Percentiles rank a stretch among this genome's conserved stretches.
These are phyloP conservation scores for Solanum pinnatisectum DNA, from an alignment of 257 asterid species.

Conservation along the genomic window DNA sequence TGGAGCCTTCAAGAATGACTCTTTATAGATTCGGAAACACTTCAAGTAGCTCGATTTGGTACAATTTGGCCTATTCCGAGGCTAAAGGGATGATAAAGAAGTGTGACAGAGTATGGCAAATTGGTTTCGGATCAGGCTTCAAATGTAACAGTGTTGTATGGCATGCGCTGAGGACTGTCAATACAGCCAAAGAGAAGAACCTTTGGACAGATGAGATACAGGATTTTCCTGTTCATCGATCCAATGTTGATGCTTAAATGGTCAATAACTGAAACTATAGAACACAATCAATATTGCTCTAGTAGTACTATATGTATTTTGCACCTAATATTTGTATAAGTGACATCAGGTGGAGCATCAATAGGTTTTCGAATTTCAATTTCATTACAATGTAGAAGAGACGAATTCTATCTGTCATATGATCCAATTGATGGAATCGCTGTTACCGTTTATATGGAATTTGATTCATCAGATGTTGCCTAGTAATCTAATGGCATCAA, in stretches of 20 bases:
- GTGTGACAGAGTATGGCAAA: conserved; percentile 16
- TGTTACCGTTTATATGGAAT: too few relatives aligned
- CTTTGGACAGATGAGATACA: neutral
- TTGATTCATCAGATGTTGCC: too few relatives aligned
- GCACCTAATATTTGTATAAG: neutral
- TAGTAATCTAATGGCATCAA: too few relatives aligned
- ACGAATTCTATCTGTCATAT: too few relatives aligned
- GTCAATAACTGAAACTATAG: neutral
- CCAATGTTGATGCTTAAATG: neutral
- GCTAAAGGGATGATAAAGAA: conserved; percentile 18
- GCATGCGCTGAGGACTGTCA: neutral
- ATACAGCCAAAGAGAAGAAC: neutral
- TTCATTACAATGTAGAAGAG: too few relatives aligned
- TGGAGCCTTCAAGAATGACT: conserved; percentile 17
- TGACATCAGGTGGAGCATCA: neutral
- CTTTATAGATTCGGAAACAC: conserved; percentile 12
- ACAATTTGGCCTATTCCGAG: conserved; percentile 14
- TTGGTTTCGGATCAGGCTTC: conserved; percentile 22
- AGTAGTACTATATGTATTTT: neutral
- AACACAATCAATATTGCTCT: neutral
- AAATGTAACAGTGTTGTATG: conserved; percentile 22
- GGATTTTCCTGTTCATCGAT: neutral
- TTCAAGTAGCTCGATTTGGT: conserved; percentile 23
- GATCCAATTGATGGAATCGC: too few relatives aligned
- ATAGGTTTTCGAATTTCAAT: neutral